phyloP scores from a whole-genome alignment of 148 eudicot species.

The Nyssa sinensis region DNA sequence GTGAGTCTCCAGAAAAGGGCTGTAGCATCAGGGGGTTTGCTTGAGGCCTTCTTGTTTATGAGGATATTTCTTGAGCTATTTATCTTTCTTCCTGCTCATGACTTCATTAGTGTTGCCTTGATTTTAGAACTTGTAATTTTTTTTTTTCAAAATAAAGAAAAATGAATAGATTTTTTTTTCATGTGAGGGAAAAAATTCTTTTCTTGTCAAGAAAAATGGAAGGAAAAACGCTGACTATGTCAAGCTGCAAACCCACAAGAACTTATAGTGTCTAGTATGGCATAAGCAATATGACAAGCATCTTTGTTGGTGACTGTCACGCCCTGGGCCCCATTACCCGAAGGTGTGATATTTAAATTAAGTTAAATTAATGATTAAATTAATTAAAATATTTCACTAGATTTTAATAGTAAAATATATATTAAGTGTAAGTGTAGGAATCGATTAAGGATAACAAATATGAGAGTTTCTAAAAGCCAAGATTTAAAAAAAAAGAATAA shows the following conservation, averaged over 20 bases:
- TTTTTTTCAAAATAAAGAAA: no score
- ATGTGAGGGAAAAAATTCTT: no score
- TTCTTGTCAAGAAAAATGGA: background rate
- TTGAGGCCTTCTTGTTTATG: background rate
- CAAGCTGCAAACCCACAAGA: background rate
- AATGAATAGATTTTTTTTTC: no score
- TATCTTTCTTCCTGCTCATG: background rate
- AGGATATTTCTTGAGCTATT: background rate
- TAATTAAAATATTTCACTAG: no score
- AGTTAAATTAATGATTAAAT: no score
- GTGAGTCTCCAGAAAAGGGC: background rate
- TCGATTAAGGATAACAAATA: no score
- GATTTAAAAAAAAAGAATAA: no score
- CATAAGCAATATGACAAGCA: background rate
- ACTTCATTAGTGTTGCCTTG: background rate
- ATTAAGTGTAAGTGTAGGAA: no score
- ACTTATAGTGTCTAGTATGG: background rate
- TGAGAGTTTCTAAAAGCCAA: no score
- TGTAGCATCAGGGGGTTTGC: background rate
- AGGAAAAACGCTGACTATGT: background rate
- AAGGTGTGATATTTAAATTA: no score
- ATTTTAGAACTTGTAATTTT: background rate
- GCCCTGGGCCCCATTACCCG: no score
- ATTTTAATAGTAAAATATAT: no score
- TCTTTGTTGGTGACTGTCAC: background rate